These are phyloP conservation scores for Candida ficus DNA, from an alignment of 805 yeast genomes.

Conservation along the genomic window DNA sequence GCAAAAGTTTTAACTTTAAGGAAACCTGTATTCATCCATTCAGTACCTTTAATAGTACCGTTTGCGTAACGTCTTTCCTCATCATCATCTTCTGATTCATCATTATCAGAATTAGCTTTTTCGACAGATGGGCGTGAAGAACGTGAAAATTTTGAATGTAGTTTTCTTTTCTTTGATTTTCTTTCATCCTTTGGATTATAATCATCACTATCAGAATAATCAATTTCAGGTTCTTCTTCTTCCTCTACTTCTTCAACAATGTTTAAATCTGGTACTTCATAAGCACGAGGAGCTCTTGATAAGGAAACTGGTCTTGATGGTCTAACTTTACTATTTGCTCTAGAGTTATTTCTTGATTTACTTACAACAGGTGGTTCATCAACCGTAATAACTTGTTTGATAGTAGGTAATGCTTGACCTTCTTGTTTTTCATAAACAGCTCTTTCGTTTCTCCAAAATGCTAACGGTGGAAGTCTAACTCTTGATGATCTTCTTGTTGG, in stretches of 20 bases:
- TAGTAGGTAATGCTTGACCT: constrained; percentile 44
- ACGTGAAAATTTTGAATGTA: not conserved
- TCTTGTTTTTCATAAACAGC: constrained; percentile 48
- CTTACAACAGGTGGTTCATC: constrained; percentile 13
- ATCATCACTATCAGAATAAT: constrained; percentile 4
- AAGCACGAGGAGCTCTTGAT: constrained; percentile 5
- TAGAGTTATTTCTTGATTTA: constrained; percentile 13
- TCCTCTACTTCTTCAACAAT: constrained; percentile 20
- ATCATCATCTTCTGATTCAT: constrained; percentile 17
- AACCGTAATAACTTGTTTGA: constrained; percentile 51
- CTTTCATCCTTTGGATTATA: too few relatives aligned
- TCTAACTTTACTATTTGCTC: too few relatives aligned
- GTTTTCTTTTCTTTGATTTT: not conserved
- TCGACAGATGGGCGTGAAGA: too few relatives aligned
- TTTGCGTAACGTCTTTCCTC: constrained; percentile 24
- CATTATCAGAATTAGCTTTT: constrained; percentile 15
- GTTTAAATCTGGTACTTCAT: constrained; percentile 3
- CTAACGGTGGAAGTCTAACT: constrained; percentile 63
- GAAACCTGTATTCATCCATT: constrained; percentile 43
- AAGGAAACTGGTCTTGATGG: constrained; percentile 6
- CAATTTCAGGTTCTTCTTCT: constrained; percentile 8
- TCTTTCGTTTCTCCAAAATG: constrained; percentile 80
- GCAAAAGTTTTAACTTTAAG: constrained; percentile 45
- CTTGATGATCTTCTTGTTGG: constrained; percentile 62
- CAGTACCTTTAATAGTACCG: constrained; percentile 36